A percentile compares a stretch with the other conserved stretches of the same genome.
Conservation (phyloP, 441 rosid genomes). For the Pelargonium australe region DNA sequence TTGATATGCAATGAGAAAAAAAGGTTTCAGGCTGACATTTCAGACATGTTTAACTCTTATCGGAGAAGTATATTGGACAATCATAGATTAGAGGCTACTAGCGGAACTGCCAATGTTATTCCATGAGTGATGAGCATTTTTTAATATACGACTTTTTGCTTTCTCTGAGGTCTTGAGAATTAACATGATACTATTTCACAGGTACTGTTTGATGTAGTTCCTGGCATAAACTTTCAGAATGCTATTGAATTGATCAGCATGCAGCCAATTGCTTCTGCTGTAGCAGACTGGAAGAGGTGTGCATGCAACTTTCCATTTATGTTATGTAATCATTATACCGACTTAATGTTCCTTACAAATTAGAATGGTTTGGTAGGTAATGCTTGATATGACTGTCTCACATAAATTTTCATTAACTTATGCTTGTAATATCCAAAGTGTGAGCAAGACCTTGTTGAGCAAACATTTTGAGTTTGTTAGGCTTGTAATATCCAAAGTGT, state of each 20-base stretch:
- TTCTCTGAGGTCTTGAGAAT: conserved; percentile 17
- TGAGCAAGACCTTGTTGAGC: no score
- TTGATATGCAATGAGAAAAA: not conserved
- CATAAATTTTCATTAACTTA: not conserved
- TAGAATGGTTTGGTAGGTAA: not conserved
- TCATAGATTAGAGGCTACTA: conserved; percentile 5
- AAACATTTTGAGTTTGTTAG: no score
- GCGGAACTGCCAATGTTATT: not conserved
- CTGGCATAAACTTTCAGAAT: conserved; percentile 76
- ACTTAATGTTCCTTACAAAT: not conserved
- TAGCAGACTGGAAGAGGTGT: conserved; percentile 83
- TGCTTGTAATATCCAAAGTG: no score
- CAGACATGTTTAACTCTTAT: not conserved
- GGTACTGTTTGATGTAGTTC: conserved; percentile 97
- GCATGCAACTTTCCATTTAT: conserved; percentile 9
- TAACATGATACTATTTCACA: conserved; percentile 29
- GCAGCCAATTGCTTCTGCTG: conserved; percentile 84
- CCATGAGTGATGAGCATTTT: not conserved
- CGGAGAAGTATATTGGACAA: not conserved
- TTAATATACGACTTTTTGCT: conserved; percentile 1
- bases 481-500: no score
- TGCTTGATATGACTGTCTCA: not conserved
- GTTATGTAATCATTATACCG: not conserved
- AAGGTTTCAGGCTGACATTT: not conserved
- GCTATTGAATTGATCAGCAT: conserved; percentile 86